phyloP scores from a whole-genome alignment of 192 early-diverging fungal species.

The Nowakowskiella sp. region DNA sequence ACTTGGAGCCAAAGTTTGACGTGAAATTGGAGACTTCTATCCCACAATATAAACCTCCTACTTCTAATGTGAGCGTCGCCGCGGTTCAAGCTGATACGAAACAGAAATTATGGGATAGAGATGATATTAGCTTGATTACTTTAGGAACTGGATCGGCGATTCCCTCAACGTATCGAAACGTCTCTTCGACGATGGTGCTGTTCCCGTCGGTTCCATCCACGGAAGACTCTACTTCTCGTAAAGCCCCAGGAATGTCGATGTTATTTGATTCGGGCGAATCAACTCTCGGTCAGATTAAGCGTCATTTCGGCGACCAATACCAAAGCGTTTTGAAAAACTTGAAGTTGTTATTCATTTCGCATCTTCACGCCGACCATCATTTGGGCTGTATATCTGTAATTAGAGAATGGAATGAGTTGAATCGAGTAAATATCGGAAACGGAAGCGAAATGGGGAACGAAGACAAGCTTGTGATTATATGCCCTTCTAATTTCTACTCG shows the following conservation, averaged over 20 bases:
- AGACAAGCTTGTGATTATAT: too few relatives aligned
- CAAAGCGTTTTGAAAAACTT: constrained; percentile 50
- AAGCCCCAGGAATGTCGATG: constrained; percentile 58
- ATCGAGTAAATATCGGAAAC: too few relatives aligned
- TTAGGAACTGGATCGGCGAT: constrained; percentile 88
- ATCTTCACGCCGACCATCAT: constrained; percentile 98
- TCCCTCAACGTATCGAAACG: constrained; percentile 87
- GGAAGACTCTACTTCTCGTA: constrained; percentile 37
- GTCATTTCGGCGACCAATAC: too few relatives aligned
- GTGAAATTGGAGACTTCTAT: not conserved
- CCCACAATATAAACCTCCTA: not conserved
- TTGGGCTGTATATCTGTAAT: constrained; percentile 73
- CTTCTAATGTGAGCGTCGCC: not conserved
- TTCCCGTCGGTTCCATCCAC: constrained; percentile 62
- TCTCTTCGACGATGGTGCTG: constrained; percentile 26
- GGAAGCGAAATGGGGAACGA: too few relatives aligned
- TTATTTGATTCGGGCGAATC: constrained; percentile 89
- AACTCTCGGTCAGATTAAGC: constrained; percentile 72
- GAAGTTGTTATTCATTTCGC: constrained; percentile 78
- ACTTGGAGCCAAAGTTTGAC: not conserved
- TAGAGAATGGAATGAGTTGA: constrained; percentile 56
- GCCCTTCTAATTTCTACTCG: too few relatives aligned
- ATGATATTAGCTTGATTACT: constrained; percentile 14
- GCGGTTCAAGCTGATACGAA: not conserved
- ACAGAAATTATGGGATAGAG: not conserved